phyloP scores from a whole-genome alignment of 768 basidiomycete species.

The Leucocoprinus leucothites region DNA sequence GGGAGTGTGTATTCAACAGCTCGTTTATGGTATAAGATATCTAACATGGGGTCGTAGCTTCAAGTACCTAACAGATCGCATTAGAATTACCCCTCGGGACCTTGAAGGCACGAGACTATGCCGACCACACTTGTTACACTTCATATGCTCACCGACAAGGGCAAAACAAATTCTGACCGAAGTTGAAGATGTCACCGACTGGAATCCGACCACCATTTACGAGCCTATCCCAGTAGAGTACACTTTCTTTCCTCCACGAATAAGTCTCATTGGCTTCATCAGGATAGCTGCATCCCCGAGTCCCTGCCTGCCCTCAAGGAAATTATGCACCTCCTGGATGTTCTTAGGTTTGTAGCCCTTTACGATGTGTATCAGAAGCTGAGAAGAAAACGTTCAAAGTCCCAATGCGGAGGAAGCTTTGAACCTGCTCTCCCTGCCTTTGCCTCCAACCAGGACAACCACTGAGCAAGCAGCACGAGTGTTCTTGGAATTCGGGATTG shows the following conservation, averaged over 20 bases:
- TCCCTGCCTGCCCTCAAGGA: constrained; percentile 67
- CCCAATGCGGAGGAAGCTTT: constrained; percentile 89
- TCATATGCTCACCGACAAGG: constrained; percentile 79
- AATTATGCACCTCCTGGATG: constrained; percentile 54
- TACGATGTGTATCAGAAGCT: background rate
- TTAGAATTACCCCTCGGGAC: constrained; percentile 71
- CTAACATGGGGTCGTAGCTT: constrained; percentile 45
- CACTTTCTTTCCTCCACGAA: background rate
- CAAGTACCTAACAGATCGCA: constrained; percentile 70
- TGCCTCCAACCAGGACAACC: constrained; percentile 42
- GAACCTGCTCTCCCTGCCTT: constrained; percentile 52
- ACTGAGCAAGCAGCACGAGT: constrained; percentile 67
- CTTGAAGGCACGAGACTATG: constrained; percentile 50
- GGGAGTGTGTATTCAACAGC: constrained; percentile 46
- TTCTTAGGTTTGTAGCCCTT: constrained; percentile 56
- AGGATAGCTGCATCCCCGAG: constrained; percentile 79
- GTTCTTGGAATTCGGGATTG: constrained; percentile 63
- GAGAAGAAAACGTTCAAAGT: constrained; percentile 31
- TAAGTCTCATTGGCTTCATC: constrained; percentile 8
- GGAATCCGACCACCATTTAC: constrained; percentile 70
- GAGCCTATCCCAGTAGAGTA: constrained; percentile 77
- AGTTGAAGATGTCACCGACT: constrained; percentile 45
- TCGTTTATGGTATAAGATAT: no score
- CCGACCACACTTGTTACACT: constrained; percentile 62
- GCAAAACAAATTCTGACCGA: constrained; percentile 67